These are phyloP conservation scores for Lachancea nothofagi DNA, from an alignment of 805 yeast species.

Conservation along the genomic window DNA sequence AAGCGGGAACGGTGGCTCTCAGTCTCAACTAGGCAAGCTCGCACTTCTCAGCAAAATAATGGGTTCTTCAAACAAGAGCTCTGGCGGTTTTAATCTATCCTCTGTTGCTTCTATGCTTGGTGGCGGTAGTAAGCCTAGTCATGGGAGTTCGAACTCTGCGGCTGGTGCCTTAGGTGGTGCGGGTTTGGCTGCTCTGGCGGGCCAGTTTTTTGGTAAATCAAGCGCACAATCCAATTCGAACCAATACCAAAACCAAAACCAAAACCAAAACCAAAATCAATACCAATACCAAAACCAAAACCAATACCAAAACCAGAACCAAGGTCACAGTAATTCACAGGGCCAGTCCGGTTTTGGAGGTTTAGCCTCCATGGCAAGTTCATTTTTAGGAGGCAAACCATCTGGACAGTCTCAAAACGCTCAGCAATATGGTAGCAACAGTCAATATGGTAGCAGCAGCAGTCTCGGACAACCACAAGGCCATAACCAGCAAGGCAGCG, in stretches of 20 bases:
- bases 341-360: slow-evolving; percentile 14
- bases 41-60: slow-evolving; percentile 26
- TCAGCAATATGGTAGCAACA: slow-evolving; percentile 2
- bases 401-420: slow-evolving; percentile 1
- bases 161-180: slow-evolving; percentile 20
- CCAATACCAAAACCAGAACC: slow-evolving; percentile 1
- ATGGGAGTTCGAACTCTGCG: slow-evolving; percentile 4
- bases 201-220: slow-evolving; percentile 20
- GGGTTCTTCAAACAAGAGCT: slow-evolving; percentile 12
- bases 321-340: background rate
- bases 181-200: slow-evolving; percentile 25
- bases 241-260: background rate
- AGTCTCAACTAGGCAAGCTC: slow-evolving; percentile 28
- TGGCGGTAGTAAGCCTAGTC: slow-evolving; percentile 9
- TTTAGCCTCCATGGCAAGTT: slow-evolving; percentile 17
- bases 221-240: slow-evolving; percentile 8
- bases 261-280: slow-evolving; percentile 8
- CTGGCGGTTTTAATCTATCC: slow-evolving; percentile 19
- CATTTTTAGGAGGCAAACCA: slow-evolving; percentile 10
- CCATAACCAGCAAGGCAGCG: background rate
- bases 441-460: background rate
- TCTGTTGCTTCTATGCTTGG: slow-evolving; percentile 23
- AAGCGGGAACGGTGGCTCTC: slow-evolving; percentile 21
- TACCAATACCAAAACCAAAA: slow-evolving; percentile 1
- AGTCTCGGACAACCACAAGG: background rate